Evolutionary conservation across 1,284 basidiomycete genomes (phyloP), one percentile per base, ranked within the genome.

Genomic region (Ceratobasidium sp.): DNA sequence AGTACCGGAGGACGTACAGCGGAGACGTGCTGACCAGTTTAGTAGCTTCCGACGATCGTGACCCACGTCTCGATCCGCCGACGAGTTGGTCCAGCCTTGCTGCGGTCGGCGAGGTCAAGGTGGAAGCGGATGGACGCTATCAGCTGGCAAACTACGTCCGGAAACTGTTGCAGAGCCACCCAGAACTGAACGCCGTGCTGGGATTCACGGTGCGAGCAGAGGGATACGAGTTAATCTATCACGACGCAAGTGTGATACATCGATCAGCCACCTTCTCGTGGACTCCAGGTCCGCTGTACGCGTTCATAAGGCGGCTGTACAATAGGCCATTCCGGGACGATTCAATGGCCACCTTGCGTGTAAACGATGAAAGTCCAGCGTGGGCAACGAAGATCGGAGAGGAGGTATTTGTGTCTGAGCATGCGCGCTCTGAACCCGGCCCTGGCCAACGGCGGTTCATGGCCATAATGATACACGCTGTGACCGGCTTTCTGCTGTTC

Each of bases 391-490:
- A 29, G 25, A 29, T 29, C 25, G 25, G 25, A 29, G 25, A 29
- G 25, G 25, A 29, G 25, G 25, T 29, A 29, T 32, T 57, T 5
- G 25, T 57, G 3, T 57, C 56, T 25, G 25, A 6, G 13, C 8
- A 2, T 32, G 13, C 5, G 3, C 19, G 56, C 0, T 25, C 56
- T 5, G 56, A 57, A 13, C n/a, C 19, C 2, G 56, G 56, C 13
- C 56, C 56, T 25, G 56, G 56, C 56, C 56, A 57, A 25, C 56
- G 56, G 19, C 56, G 56, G 56, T 57, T 29, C 32, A 57, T 11
- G 8, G 40, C 40, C 9, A 43, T 43, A 11, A 8, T 43, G 40
- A 29, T 29, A 29, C 25, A 29, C 25, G 25, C 25, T 29, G 25
- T 29, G 25, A 29, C 25, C 25, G 25, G 25, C 25, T 29, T 29